phyloP scores from a whole-genome alignment of 1,139 yeast genomes.

The Blastobotrys aristatus region DNA sequence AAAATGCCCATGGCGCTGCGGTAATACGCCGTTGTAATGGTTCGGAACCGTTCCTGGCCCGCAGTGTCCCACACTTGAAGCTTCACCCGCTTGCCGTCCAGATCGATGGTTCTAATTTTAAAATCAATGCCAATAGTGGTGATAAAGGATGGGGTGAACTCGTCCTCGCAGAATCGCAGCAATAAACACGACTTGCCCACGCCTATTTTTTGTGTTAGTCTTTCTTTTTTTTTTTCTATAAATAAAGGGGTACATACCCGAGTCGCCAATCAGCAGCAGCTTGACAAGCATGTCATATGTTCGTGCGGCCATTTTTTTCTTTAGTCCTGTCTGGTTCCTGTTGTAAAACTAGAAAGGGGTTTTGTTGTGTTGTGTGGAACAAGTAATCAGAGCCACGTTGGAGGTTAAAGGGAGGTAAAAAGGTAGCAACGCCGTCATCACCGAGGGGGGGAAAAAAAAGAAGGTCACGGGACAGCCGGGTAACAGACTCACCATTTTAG shows the following conservation, averaged over 20 bases:
- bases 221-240: neutral
- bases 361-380: too few relatives aligned
- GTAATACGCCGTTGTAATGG: slow-evolving; percentile 95
- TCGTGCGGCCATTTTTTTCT: slow-evolving; percentile 45
- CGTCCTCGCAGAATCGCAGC: slow-evolving; percentile 93
- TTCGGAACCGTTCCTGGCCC: slow-evolving; percentile 96
- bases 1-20: slow-evolving; percentile 99
- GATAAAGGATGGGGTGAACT: slow-evolving; percentile 92
- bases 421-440: too few relatives aligned
- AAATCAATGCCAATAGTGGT: slow-evolving; percentile 98
- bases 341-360: too few relatives aligned
- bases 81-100: slow-evolving; percentile 88
- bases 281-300: slow-evolving; percentile 94
- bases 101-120: slow-evolving; percentile 92
- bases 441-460: neutral
- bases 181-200: slow-evolving; percentile 96
- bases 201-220: slow-evolving; percentile 35
- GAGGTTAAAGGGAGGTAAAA: too few relatives aligned
- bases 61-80: slow-evolving; percentile 99
- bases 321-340: too few relatives aligned
- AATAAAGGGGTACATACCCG: slow-evolving; percentile 50
- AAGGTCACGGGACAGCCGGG: too few relatives aligned
- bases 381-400: too few relatives aligned
- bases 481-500: too few relatives aligned
- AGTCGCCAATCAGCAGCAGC: slow-evolving; percentile 89